Evolutionary conservation across 768 basidiomycete species (phyloP).

Genomic region (Hypholoma fasciculare): DNA sequence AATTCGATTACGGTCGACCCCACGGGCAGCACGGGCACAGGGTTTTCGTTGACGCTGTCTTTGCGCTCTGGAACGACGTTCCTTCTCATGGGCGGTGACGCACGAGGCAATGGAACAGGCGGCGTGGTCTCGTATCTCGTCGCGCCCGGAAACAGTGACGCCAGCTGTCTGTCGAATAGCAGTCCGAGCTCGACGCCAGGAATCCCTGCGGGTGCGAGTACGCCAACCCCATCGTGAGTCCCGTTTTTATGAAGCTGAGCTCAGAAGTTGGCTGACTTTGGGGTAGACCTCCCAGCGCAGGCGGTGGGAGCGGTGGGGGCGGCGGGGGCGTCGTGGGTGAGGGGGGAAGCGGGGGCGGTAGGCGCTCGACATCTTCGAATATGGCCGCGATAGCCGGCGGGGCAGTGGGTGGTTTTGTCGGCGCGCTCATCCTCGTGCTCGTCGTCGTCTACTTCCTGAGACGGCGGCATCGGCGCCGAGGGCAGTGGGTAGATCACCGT

Average conservation of each 20-base stretch:
- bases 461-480: not conserved
- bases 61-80: conserved; percentile 67
- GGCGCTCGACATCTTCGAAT: not conserved
- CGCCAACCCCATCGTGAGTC: not conserved
- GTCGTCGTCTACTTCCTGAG: not conserved
- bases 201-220: conserved; percentile 56
- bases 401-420: not conserved
- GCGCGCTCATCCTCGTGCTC: not conserved
- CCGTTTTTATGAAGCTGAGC: not conserved
- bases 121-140: conserved; percentile 63
- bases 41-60: conserved; percentile 68
- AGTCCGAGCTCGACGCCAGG: conserved; percentile 82
- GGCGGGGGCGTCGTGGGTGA: not conserved
- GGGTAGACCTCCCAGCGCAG: too few relatives aligned
- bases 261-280: not conserved
- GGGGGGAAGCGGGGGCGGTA: not conserved
- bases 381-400: not conserved
- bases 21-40: conserved; percentile 44
- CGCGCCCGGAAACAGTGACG: conserved; percentile 45
- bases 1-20: conserved; percentile 42
- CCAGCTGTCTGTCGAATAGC: conserved; percentile 51
- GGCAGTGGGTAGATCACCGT: not conserved
- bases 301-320: not conserved
- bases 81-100: conserved; percentile 66
- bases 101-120: conserved; percentile 65